A percentile compares a stretch with the other conserved stretches of the same genome.
phyloP scores from a whole-genome alignment of 495 filamentous ascomycete species.

The Bombardia bombarda region DNA sequence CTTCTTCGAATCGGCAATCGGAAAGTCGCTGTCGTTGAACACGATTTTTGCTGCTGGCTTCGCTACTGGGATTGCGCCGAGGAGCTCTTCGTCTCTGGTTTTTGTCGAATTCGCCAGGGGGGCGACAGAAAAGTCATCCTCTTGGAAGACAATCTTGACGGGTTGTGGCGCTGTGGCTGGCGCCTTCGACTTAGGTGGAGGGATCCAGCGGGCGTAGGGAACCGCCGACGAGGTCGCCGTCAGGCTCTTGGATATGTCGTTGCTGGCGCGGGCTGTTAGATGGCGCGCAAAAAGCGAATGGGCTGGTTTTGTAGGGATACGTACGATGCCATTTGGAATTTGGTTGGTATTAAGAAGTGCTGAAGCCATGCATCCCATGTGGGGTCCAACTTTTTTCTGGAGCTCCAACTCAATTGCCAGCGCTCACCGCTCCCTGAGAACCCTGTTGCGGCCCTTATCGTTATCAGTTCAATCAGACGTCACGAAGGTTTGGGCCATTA shows the following conservation, averaged over 20 bases:
- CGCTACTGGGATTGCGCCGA: not conserved
- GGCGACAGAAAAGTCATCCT: slow-evolving; percentile 14
- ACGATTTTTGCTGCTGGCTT: slow-evolving; percentile 1
- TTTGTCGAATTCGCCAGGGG: slow-evolving; percentile 9
- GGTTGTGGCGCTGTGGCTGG: slow-evolving; percentile 7
- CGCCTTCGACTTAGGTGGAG: slow-evolving; percentile 1
- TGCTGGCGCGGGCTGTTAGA: too few relatives aligned
- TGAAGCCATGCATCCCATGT: not conserved
- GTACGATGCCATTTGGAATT: not conserved
- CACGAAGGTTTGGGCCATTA: too few relatives aligned
- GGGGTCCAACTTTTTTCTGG: slow-evolving; percentile 11
- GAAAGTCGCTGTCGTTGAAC: not conserved
- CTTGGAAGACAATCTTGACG: slow-evolving; percentile 19
- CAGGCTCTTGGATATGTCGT: too few relatives aligned
- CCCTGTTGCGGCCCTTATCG: slow-evolving; percentile 17
- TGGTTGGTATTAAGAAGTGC: not conserved
- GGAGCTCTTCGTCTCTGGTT: slow-evolving; percentile 7
- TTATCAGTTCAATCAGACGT: slow-evolving; percentile 16
- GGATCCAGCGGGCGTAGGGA: slow-evolving; percentile 34
- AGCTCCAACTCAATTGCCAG: slow-evolving; percentile 8
- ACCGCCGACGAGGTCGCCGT: too few relatives aligned
- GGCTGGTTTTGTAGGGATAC: too few relatives aligned
- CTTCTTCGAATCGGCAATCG: not conserved
- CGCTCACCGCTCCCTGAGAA: slow-evolving; percentile 10
- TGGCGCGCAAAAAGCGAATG: too few relatives aligned